Percentiles rank a stretch among this genome's conserved stretches.
These are phyloP conservation scores for Aspergillus fumigatus DNA, from an alignment of 2,329 filamentous ascomycete species.

Conservation along the genomic window DNA sequence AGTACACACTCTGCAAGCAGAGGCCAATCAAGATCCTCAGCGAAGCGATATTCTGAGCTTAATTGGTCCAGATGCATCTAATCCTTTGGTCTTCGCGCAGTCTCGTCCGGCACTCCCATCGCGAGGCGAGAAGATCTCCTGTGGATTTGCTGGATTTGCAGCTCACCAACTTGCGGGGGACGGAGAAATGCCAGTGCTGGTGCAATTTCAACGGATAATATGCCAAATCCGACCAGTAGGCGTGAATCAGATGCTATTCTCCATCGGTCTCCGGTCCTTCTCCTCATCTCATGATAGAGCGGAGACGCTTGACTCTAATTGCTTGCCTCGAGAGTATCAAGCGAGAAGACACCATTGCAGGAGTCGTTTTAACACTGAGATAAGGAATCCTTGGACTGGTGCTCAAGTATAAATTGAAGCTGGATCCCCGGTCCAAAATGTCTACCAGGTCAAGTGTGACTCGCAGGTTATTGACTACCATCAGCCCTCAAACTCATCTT, in stretches of 20 bases:
- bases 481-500: slow-evolving; percentile 17
- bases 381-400: not conserved
- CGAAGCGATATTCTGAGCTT: not conserved
- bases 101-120: not conserved
- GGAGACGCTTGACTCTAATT: not conserved
- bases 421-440: not conserved
- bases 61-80: not conserved
- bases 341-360: not conserved
- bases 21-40: not conserved
- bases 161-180: not conserved
- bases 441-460: not conserved
- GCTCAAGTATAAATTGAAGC: not conserved
- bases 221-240: not conserved
- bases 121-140: not conserved
- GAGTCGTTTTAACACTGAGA: not conserved
- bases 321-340: not conserved
- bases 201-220: not conserved
- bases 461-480: slow-evolving; percentile 19
- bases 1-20: not conserved
- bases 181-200: not conserved
- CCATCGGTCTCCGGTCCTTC: not conserved
- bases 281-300: not conserved
- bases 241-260: not conserved
- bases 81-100: not conserved
- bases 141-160: not conserved